These are phyloP conservation scores for Chrysosporium keratinophilum DNA, from an alignment of 2,329 filamentous ascomycete genomes.

Conservation along the genomic window DNA sequence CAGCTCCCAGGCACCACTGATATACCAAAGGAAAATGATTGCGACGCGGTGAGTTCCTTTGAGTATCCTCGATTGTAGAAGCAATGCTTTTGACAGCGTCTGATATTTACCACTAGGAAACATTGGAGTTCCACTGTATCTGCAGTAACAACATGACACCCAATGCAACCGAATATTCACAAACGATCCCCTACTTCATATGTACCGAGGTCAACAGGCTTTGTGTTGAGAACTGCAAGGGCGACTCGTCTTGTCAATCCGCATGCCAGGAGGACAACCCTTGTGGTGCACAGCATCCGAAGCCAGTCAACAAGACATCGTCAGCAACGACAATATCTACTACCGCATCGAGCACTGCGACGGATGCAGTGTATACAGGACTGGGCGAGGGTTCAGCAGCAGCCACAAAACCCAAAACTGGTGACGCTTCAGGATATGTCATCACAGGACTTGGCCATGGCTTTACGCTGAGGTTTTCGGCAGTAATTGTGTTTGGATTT, in stretches of 20 bases:
- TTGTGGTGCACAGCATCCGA: constrained; percentile 52
- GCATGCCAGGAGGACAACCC: constrained; percentile 46
- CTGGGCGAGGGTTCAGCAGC: constrained; percentile 32
- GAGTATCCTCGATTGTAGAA: too few species aligned
- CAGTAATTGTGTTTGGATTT: constrained; percentile 49
- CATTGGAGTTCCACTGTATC: constrained; percentile 47
- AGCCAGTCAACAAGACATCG: constrained; percentile 41
- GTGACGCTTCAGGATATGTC: constrained; percentile 19
- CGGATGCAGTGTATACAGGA: constrained; percentile 36
- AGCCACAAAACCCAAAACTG: neutral
- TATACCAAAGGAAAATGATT: constrained; percentile 30
- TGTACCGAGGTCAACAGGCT: constrained; percentile 49
- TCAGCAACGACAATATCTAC: constrained; percentile 26
- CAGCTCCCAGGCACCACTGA: constrained; percentile 31
- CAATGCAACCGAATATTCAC: constrained; percentile 52
- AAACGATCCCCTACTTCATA: constrained; percentile 53
- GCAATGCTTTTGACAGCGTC: neutral
- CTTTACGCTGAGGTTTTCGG: constrained; percentile 46
- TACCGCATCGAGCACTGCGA: constrained; percentile 25
- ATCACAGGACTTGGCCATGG: constrained; percentile 33
- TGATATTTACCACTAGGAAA: constrained; percentile 24
- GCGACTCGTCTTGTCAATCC: constrained; percentile 41
- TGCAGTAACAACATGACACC: constrained; percentile 45
- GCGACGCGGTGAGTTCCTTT: constrained; percentile 27
- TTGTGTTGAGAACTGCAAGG: constrained; percentile 43